Base-by-base conservation (phyloP, 768 basidiomycete genomes). In the Polyporus arcularius region DNA sequence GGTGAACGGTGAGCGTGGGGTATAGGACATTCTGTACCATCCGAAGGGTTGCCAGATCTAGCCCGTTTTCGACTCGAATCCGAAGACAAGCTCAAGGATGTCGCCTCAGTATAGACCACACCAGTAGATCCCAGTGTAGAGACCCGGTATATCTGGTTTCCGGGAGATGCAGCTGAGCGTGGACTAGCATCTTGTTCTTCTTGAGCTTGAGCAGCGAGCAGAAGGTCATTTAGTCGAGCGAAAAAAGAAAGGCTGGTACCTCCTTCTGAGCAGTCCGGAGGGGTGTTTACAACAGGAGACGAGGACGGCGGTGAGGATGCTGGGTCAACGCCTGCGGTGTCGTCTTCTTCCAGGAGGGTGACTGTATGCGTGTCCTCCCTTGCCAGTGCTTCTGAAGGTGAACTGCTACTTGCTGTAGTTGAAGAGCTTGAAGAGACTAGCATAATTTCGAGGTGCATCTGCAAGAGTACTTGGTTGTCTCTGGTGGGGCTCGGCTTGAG, bases 241-340 rank as follows among this genome's bases (percentile, higher is more conserved):
- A 48, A 48, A 12, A 21, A 14, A 26, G 46, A 48, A 28, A 8
- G 2, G 4, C 21, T 4, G 21, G 6, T 6, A 43, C 5, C 18
- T 8, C 4, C 9, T 16, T 55, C 39, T 16, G 12, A 21, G 8
- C 38, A 55, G 53, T 58, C 53, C 18, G 47, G 54, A 30, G 62
- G 57, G 2, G 62, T 67, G 4, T 39, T n/a, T 3, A 28, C 50
- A 31, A 38, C 18, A 4, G 66, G 62, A 51, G 66, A 64, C 4
- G 63, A 61, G 1, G 52, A 35, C 3, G 60, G 21, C 1, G 66
- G 61, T 4, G 66, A 67, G 47, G 66, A 62, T 15, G 54, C 55
- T 7, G 60, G 63, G 43, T 40, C 50, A 7, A 62, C 7, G 21
- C 21, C 21, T 26, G 21, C 21, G 21, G 21, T 26, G 21, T 26